These are phyloP conservation scores for Boletellus emodensis DNA, from an alignment of 768 basidiomycete genomes.

Conservation along the genomic window DNA sequence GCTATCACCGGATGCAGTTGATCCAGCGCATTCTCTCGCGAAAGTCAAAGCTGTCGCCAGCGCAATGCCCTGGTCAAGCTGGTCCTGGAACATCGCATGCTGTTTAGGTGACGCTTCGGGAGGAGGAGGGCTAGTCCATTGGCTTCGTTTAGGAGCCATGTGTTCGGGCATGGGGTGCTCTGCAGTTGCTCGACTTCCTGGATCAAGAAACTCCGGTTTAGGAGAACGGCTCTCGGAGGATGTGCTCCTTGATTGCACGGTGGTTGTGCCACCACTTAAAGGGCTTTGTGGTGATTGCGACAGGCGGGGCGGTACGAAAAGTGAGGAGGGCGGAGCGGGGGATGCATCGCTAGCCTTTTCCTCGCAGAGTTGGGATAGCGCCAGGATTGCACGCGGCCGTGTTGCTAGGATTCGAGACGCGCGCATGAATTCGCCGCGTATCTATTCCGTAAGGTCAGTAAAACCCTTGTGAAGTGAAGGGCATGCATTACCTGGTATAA, in stretches of 20 bases:
- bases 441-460: slow-evolving; percentile 46
- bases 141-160: slow-evolving; percentile 75
- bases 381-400: slow-evolving; percentile 75
- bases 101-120: slow-evolving; percentile 67
- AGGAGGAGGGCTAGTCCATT: slow-evolving; percentile 86
- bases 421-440: slow-evolving; percentile 98
- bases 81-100: slow-evolving; percentile 62
- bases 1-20: slow-evolving; percentile 58
- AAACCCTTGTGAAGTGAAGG: neutral
- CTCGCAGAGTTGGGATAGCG: slow-evolving; percentile 87
- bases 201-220: slow-evolving; percentile 44
- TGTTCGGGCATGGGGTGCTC: slow-evolving; percentile 51
- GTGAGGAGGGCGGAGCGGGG: slow-evolving; percentile 36
- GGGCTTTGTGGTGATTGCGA: slow-evolving; percentile 63
- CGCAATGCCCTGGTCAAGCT: slow-evolving; percentile 61
- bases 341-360: slow-evolving; percentile 62
- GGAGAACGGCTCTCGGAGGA: slow-evolving; percentile 51
- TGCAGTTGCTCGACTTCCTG: slow-evolving; percentile 31
- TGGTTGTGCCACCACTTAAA: slow-evolving; percentile 62
- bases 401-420: slow-evolving; percentile 79
- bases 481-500: slow-evolving; percentile 69
- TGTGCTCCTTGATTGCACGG: slow-evolving; percentile 46
- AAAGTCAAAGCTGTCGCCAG: slow-evolving; percentile 63
- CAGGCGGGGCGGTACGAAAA: slow-evolving; percentile 45
- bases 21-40: slow-evolving; percentile 50